Conservation (phyloP, 345 rosid species). For the Brassica carinata region DNA sequence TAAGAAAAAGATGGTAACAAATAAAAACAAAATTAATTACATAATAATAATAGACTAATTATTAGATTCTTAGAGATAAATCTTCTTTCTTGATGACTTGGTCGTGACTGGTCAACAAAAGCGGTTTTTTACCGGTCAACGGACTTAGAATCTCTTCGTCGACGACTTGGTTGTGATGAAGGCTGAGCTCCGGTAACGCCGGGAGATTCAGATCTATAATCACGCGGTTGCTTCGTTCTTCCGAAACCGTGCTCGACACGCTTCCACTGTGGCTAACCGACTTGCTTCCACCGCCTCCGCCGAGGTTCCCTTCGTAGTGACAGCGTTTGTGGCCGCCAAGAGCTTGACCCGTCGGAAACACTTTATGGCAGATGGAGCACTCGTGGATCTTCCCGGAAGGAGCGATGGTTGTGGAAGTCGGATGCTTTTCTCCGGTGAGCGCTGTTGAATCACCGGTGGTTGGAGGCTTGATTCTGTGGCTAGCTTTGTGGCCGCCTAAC, state of each 20-base stretch:
- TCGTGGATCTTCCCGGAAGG: constrained; percentile 65
- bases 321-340: constrained; percentile 97
- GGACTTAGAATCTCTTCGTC: constrained; percentile 77
- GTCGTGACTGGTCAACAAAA: constrained; percentile 44
- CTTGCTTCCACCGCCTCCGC: constrained; percentile 38
- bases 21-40: neutral
- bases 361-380: constrained; percentile 90
- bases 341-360: constrained; percentile 90
- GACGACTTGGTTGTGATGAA: constrained; percentile 5
- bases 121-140: constrained; percentile 66
- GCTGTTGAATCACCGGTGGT: constrained; percentile 28
- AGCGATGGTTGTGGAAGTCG: constrained; percentile 10
- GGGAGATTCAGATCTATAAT: constrained; percentile 84
- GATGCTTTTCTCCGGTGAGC: constrained; percentile 17
- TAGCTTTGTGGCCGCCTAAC: constrained; percentile 95
- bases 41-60: neutral
- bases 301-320: constrained; percentile 78
- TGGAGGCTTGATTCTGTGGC: constrained; percentile 75
- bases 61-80: constrained; percentile 30
- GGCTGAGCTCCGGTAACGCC: constrained; percentile 66
- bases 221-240: constrained; percentile 56
- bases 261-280: constrained; percentile 46
- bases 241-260: constrained; percentile 51
- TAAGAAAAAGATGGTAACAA: neutral
- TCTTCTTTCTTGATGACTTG: constrained; percentile 40